Conservation (phyloP, 768 basidiomycete genomes). For the Lenzites betulinus region DNA sequence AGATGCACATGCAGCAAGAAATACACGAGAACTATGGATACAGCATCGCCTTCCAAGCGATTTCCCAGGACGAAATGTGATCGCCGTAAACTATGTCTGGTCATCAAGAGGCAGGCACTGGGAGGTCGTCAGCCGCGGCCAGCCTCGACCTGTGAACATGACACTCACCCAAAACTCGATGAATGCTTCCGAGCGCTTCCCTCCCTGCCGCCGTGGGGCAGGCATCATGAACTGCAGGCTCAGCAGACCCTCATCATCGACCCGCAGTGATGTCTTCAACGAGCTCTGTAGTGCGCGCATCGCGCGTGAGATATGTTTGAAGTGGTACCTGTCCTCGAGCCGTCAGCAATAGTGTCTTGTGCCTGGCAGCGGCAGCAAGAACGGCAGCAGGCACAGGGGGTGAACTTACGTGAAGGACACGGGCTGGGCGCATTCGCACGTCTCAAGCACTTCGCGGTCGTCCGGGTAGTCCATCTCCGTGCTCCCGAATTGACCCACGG, state of each 20-base stretch:
- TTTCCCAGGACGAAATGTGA: no score
- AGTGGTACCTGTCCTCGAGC: slow-evolving; percentile 65
- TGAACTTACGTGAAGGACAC: slow-evolving; percentile 69
- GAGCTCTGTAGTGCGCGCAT: slow-evolving; percentile 79
- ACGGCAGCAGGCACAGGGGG: not conserved
- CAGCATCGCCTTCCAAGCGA: no score
- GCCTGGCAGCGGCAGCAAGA: not conserved
- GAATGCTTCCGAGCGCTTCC: slow-evolving; percentile 56
- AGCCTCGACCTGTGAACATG: no score
- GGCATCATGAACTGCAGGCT: slow-evolving; percentile 91
- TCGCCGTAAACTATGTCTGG: not conserved
- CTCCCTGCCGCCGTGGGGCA: slow-evolving; percentile 40
- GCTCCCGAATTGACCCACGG: slow-evolving; percentile 79
- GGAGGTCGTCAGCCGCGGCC: not conserved
- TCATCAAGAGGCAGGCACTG: slow-evolving; percentile 33
- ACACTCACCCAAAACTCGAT: slow-evolving; percentile 86
- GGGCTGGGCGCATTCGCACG: slow-evolving; percentile 74
- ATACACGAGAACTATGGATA: slow-evolving; percentile 15
- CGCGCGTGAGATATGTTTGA: slow-evolving; percentile 72
- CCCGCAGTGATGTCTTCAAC: slow-evolving; percentile 85
- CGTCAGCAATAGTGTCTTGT: not conserved
- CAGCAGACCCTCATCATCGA: slow-evolving; percentile 79
- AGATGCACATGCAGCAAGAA: slow-evolving; percentile 42
- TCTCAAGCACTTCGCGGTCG: slow-evolving; percentile 87
- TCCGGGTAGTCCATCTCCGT: slow-evolving; percentile 98